Base-by-base conservation (phyloP, 768 basidiomycete species). In the Rhodotorula paludigena region DNA sequence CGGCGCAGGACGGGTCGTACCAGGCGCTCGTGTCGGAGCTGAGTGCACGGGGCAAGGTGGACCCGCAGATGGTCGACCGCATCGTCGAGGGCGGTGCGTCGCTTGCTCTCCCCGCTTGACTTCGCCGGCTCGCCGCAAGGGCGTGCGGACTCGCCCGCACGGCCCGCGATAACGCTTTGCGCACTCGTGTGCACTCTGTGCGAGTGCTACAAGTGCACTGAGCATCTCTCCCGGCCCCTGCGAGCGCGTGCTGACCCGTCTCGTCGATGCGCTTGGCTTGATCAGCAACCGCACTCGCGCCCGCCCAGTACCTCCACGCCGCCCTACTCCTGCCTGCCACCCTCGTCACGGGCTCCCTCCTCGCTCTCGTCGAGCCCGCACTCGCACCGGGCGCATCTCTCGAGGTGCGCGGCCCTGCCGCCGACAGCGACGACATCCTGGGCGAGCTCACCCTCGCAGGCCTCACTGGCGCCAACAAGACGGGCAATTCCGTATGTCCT, bases 11-110 rank as follows among this genome's bases (percentile, higher is more conserved):
- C 75, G 91, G 90, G 39, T 83, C 82, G 76, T 91, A 90, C 76
- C 89, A 91, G 77, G 78, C 83, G 2, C 79, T 89, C 68, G 82
- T 90, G 58, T 82, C 84, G 12, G 80, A 82, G 70, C 79, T 90
- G 41, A 85, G 47, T 28, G 47, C 47, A n/a, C n/a, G n/a, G n/a
- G 44, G 90, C 38, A 75, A 79, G 41, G 85, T 90, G 38, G 89
- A 92, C 74, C 86, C 83, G 74, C 86, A 90, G 76, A 85, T 92
- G 81, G 79, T 92, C 36, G 90, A 93, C 77, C 82, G 91, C 67
- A 79, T 93, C 68, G 80, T 90, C 23, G 90, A 89, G 78, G 83
- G 84, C 80, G 90, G 90, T 91, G 74, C 59, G 82, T 63, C 41
- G 8, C 39, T 7, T 21, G 39, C 54, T n/a, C 20, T n/a, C 33